Conservation (phyloP, 805 yeast genomes). For the Candida ulmi region DNA sequence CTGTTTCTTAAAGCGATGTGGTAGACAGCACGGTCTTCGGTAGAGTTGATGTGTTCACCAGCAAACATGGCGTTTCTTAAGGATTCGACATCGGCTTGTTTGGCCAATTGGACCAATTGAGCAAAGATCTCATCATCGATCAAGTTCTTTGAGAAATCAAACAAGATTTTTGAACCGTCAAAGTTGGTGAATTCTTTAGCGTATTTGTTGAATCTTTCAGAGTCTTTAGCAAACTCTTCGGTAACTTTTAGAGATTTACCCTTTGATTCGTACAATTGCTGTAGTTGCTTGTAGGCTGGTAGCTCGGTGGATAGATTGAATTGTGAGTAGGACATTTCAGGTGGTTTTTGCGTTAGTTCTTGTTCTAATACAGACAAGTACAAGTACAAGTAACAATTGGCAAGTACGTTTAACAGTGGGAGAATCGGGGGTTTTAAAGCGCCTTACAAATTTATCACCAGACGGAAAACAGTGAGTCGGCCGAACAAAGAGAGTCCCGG, state of each 20-base stretch:
- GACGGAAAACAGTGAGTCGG: constrained; percentile 9
- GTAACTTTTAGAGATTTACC: constrained; percentile 66
- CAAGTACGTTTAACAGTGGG: too few relatives aligned
- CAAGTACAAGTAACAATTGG: too few relatives aligned
- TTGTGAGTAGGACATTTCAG: background rate
- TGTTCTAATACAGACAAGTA: too few relatives aligned
- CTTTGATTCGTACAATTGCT: constrained; percentile 58
- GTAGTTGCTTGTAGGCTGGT: constrained; percentile 80
- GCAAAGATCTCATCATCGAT: constrained; percentile 76
- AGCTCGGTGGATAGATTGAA: constrained; percentile 62
- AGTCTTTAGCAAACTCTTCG: constrained; percentile 71
- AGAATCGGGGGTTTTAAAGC: background rate
- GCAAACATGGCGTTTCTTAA: constrained; percentile 88
- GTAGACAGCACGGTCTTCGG: constrained; percentile 95
- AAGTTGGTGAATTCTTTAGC: constrained; percentile 75
- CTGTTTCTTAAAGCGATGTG: constrained; percentile 97
- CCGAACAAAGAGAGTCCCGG: too few relatives aligned
- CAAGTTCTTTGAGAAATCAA: constrained; percentile 94
- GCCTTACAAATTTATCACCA: constrained; percentile 4
- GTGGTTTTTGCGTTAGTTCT: too few relatives aligned
- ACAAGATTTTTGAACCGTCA: constrained; percentile 84
- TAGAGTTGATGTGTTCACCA: constrained; percentile 91
- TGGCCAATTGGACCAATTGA: constrained; percentile 71
- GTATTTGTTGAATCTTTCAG: constrained; percentile 68
- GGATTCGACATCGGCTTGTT: constrained; percentile 81